Conservation (phyloP, 768 basidiomycete genomes). For the Dictyophora rubrovolvata region DNA sequence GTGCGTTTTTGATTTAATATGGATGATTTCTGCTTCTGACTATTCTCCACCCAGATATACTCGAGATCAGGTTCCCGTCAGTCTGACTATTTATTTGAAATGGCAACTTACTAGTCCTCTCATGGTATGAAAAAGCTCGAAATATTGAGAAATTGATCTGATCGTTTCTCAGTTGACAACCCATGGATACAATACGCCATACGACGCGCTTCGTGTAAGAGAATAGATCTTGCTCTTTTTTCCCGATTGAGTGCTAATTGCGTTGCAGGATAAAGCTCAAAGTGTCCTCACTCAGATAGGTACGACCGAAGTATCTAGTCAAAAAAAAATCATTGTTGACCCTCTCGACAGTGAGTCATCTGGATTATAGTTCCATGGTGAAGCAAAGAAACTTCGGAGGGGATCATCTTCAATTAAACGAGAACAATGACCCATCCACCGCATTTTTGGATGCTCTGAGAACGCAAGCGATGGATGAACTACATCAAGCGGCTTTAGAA, state of each 20-base stretch:
- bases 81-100: constrained; percentile 75
- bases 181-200: constrained; percentile 79
- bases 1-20: constrained; percentile 39
- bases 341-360: constrained; percentile 16
- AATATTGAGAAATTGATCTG: neutral
- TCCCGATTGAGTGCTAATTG: neutral
- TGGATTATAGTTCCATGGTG: constrained; percentile 54
- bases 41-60: constrained; percentile 45
- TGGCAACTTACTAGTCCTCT: constrained; percentile 51
- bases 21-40: no score
- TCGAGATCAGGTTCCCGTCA: constrained; percentile 78
- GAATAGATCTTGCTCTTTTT: neutral
- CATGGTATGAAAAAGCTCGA: constrained; percentile 22
- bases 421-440: constrained; percentile 56
- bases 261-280: constrained; percentile 60
- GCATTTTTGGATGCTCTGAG: constrained; percentile 76
- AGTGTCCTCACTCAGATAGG: constrained; percentile 78
- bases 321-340: neutral
- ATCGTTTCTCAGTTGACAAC: constrained; percentile 44
- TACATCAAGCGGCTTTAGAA: constrained; percentile 70
- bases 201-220: constrained; percentile 47
- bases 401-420: constrained; percentile 48
- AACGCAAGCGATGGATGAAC: constrained; percentile 79
- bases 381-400: constrained; percentile 75
- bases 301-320: neutral